These are phyloP conservation scores for Protomyces pachydermus DNA, from an alignment of 1,139 yeast genomes.

Conservation along the genomic window DNA sequence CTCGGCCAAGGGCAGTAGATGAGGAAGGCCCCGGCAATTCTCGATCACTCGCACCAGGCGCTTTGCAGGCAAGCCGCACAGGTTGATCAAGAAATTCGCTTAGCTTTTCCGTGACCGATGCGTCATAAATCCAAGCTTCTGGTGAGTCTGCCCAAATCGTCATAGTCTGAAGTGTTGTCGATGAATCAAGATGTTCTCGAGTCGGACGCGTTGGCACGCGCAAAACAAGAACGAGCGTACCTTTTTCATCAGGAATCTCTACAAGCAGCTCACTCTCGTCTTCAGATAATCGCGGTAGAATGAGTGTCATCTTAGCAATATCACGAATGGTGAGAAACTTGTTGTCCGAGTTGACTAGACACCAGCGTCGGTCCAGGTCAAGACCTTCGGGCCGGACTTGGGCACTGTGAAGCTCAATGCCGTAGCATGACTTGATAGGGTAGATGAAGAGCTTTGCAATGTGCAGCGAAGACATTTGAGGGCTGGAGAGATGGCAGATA, in stretches of 20 bases:
- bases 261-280: neutral
- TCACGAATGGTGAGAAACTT: constrained; percentile 24
- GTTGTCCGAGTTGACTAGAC: constrained; percentile 9
- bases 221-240: neutral
- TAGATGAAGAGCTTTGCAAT: constrained; percentile 19
- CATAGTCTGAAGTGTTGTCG: neutral
- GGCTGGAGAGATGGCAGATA: neutral
- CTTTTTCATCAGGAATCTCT: neutral
- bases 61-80: constrained; percentile 11
- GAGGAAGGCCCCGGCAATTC: neutral
- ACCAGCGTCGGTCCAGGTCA: constrained; percentile 14
- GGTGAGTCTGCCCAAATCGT: constrained; percentile 4
- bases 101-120: neutral
- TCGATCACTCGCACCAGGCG: constrained; percentile 6
- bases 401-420: constrained; percentile 4
- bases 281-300: constrained; percentile 1
- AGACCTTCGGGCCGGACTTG: constrained; percentile 9
- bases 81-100: constrained; percentile 10
- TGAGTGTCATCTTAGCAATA: constrained; percentile 6
- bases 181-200: neutral
- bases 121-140: constrained; percentile 1
- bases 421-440: constrained; percentile 24
- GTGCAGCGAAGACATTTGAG: neutral
- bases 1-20: neutral
- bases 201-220: constrained; percentile 3